Conservation (phyloP, 1,284 basidiomycete genomes). For the Phellopilus nigrolimitatus region DNA sequence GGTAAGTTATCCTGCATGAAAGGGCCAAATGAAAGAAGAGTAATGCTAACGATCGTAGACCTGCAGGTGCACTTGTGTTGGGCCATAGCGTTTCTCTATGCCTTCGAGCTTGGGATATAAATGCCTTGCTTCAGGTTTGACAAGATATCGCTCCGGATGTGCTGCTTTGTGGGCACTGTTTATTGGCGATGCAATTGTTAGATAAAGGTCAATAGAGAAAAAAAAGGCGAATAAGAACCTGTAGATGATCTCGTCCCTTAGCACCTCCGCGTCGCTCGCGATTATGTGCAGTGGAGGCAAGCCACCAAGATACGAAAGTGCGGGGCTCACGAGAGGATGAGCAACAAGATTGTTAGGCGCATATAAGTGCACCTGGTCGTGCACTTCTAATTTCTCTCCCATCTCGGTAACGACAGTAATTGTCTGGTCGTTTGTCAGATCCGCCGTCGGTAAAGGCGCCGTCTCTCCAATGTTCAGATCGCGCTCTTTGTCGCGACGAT, state of each 20-base stretch:
- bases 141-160: constrained; percentile 69
- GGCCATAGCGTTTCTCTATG: constrained; percentile 57
- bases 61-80: constrained; percentile 91
- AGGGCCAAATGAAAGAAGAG: neutral
- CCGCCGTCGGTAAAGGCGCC: constrained; percentile 37
- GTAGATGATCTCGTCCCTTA: constrained; percentile 91
- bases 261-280: constrained; percentile 86
- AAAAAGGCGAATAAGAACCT: constrained; percentile 46
- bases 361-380: constrained; percentile 85
- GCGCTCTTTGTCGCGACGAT: neutral
- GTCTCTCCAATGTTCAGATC: constrained; percentile 39
- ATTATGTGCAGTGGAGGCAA: constrained; percentile 85
- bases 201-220: neutral
- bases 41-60: constrained; percentile 61
- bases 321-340: constrained; percentile 87
- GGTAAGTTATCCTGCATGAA: constrained; percentile 2
- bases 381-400: constrained; percentile 52
- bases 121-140: constrained; percentile 53
- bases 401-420: constrained; percentile 38
- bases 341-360: constrained; percentile 78
- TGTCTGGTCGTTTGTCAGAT: constrained; percentile 34
- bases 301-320: constrained; percentile 83
- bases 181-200: neutral
- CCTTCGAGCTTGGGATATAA: constrained; percentile 64
- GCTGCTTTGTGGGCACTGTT: constrained; percentile 89